These are phyloP conservation scores for Mycocentrospora acerina DNA, from an alignment of 2,329 filamentous ascomycete species.

Conservation along the genomic window DNA sequence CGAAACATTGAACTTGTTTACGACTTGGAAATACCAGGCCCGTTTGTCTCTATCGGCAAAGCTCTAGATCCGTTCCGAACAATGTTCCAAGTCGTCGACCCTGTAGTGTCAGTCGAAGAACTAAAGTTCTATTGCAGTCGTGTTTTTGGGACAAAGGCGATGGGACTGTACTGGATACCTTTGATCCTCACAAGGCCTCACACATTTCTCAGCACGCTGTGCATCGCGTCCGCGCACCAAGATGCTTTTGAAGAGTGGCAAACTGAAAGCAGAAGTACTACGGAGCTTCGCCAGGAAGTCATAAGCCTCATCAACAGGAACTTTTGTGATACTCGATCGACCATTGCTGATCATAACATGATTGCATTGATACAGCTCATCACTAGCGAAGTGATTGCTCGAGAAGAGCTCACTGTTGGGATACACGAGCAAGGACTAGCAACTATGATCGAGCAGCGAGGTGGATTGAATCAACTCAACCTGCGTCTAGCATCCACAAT, in stretches of 20 bases:
- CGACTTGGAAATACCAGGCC: too few species aligned
- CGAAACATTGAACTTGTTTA: constrained; percentile 8
- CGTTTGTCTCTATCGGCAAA: constrained; percentile 32
- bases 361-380: constrained; percentile 41
- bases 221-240: constrained; percentile 35
- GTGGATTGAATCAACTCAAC: constrained; percentile 34
- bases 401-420: constrained; percentile 19
- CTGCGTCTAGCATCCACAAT: constrained; percentile 33
- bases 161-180: constrained; percentile 39
- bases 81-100: constrained; percentile 35
- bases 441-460: constrained; percentile 36
- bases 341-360: constrained; percentile 37
- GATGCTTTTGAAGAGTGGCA: constrained; percentile 28
- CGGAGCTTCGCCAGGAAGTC: constrained; percentile 37
- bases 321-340: constrained; percentile 21
- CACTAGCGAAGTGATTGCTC: constrained; percentile 33
- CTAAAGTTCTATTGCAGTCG: constrained; percentile 39
- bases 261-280: constrained; percentile 33
- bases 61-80: constrained; percentile 38
- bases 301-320: constrained; percentile 34
- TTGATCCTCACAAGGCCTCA: constrained; percentile 35
- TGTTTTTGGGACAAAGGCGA: constrained; percentile 36
- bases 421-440: constrained; percentile 34
- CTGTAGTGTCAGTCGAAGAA: constrained; percentile 32
- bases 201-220: constrained; percentile 42